Evolutionary conservation across 176 grass and related monocot genomes (phyloP), one percentile per base, ranked within the genome.

Genomic region (Chrysopogon serrulatus): DNA sequence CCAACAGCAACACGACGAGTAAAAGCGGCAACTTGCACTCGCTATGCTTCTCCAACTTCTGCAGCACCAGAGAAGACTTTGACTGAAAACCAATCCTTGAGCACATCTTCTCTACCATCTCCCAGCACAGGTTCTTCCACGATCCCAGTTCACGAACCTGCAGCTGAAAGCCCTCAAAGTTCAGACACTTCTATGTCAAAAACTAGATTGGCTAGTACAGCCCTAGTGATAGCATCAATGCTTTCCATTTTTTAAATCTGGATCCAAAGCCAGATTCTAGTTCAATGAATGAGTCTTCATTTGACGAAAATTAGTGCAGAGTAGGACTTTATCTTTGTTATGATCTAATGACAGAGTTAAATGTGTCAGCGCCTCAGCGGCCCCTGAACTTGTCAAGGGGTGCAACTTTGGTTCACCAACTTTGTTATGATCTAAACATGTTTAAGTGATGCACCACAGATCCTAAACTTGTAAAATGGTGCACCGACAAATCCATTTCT

Each of bases 191-290:
- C 76, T 1, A 45, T 42, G 7, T 64, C 64, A 39, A 65, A 73
- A 68, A 36, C 61, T 83, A 39, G 47, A 83, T 67, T 57, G 67
- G 74, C 78, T 83, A 86, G 32, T 65, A 85, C 51, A 59, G 77
- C 36, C 44, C 74, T 81, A 51, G 43, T 81, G 42, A 13, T 74
- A 80, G 76, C 17, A 62, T 69, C 76, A 6, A 24, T 78, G 33
- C 65, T 83, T 68, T 84, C 31, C 39, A 78, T 91, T 94, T 71
- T 86, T 63, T 82, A 66, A 83, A 53, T 83, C 65, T 67, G 27
- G 79, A 87, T 65, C 47, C 63, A 81, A 30, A 37, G 13, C 34
- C 68, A 84, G 44, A 86, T 44, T 74, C 68, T 65, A 73, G 73
- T 30, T 68, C 30, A 86, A 80, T 70, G 70, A 33, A 85, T 79